Conservation (phyloP, 371 early-diverging fungal genomes). For the Syncephalastrum racemosum region DNA sequence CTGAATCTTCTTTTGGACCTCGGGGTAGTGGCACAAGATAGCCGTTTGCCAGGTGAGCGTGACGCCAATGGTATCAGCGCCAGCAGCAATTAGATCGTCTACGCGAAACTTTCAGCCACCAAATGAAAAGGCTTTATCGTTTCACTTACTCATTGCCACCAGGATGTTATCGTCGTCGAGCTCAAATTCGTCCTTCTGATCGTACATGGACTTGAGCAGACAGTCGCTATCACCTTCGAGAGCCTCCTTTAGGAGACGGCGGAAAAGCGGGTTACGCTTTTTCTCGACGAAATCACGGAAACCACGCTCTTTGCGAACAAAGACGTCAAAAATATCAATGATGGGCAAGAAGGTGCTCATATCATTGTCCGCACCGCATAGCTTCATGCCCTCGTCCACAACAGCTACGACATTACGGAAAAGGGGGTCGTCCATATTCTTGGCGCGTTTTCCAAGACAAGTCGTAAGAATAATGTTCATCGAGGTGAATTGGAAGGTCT, state of each 20-base stretch:
- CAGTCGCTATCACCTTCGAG: slow-evolving; percentile 6
- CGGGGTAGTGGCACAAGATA: slow-evolving; percentile 12
- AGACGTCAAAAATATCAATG: background rate
- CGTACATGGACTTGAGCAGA: slow-evolving; percentile 6
- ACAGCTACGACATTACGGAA: background rate
- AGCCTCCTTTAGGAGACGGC: background rate
- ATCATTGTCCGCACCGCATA: slow-evolving; percentile 1
- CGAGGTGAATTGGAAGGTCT: slow-evolving; percentile 6
- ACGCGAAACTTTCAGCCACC: background rate
- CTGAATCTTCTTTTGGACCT: slow-evolving; percentile 13
- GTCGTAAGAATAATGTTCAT: slow-evolving; percentile 15
- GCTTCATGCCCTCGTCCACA: background rate
- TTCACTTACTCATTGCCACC: slow-evolving; percentile 14
- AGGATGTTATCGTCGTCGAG: slow-evolving; percentile 13
- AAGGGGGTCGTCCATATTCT: slow-evolving; percentile 3
- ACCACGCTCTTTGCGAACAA: background rate
- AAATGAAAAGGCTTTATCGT: background rate
- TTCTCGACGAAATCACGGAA: background rate
- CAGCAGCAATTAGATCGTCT: slow-evolving; percentile 17
- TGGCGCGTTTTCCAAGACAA: slow-evolving; percentile 12
- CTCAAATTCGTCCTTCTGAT: slow-evolving; percentile 8
- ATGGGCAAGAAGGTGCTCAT: slow-evolving; percentile 12
- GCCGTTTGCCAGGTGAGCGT: slow-evolving; percentile 10
- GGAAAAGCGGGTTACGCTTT: background rate
- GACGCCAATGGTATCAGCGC: slow-evolving; percentile 9